Evolutionary conservation across 352 stramenopile species (phyloP).

Genomic region (Globisporangium canariense): DNA sequence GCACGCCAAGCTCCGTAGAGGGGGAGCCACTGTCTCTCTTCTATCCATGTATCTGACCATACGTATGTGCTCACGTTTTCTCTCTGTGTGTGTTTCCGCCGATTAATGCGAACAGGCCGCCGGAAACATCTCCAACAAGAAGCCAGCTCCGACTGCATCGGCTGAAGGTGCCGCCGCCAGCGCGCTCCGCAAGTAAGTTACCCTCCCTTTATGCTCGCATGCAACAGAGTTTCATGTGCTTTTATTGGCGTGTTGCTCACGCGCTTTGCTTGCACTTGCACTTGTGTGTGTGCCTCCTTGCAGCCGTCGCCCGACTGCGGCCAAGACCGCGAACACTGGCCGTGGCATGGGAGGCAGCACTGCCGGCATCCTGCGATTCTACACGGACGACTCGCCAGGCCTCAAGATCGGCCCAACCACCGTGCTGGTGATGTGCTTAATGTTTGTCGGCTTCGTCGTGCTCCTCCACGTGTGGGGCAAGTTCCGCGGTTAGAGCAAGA

Average conservation of each 20-base stretch:
- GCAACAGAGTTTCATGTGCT: neutral
- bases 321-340: constrained; percentile 61
- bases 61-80: neutral
- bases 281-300: neutral
- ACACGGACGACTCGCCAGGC: constrained; percentile 95
- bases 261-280: neutral
- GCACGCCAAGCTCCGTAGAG: neutral
- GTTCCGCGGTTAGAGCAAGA: constrained; percentile 79
- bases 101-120: constrained; percentile 24
- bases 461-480: constrained; percentile 97
- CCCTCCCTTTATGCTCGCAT: neutral
- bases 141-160: constrained; percentile 59
- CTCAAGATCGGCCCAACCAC: constrained; percentile 95
- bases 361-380: constrained; percentile 96
- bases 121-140: constrained; percentile 53
- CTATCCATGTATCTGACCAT: neutral
- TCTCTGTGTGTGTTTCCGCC: neutral
- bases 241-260: neutral
- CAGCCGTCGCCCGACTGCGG: constrained; percentile 55
- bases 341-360: constrained; percentile 80
- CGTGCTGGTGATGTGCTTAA: constrained; percentile 93
- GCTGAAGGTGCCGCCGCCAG: constrained; percentile 63
- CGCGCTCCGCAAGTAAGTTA: constrained; percentile 60
- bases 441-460: constrained; percentile 96
- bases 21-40: neutral